Base-by-base conservation (phyloP, 257 asterid species). In the Fraxinus cuspidata region DNA sequence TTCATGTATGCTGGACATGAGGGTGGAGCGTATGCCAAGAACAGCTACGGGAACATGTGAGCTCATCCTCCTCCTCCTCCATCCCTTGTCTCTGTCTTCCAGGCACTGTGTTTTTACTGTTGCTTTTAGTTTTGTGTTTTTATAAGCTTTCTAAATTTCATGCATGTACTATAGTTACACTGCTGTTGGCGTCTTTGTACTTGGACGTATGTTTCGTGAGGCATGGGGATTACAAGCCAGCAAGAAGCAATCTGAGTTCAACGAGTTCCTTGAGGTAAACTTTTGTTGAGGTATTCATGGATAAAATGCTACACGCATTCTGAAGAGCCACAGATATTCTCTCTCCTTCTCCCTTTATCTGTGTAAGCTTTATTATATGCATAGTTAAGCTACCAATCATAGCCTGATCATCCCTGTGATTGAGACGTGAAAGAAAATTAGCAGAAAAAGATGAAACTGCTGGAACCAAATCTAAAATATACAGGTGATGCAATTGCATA, bases 11-110 rank as follows among this genome's bases (percentile, higher is more conserved):
- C 99, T 74, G 99, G 99, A 83, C 90, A 90, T 12, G 88, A 81
- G 81, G 99, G 98, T 81, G 99, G 99, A 81, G 98, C 99, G 82
- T 95, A 90, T 87, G 99, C 99, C 73, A 95, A 95, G 88, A 93
- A 95, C 85, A 95, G 99, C 80, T 95, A 81, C 49, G 98, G 98
- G 64, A 95, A 95, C 82, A 86, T 95, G 99, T 93, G 90, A 70
- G 96, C 70, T 73, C 64, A 76, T n/a, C n/a, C n/a, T n/a, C n/a
- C n/a, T n/a, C n/a, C n/a, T n/a, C n/a, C n/a, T n/a, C n/a, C n/a
- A n/a, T n/a, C 69, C 69, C 69, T 9, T 27, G 19, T 27, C 3
- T 63, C 35, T 23, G 25, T 28, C 47, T 65, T 77, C 78, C 66
- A 37, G 74, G 67, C 60, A 23, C 68, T 73, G 68, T 74, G 71